Conservation (phyloP, 148 eudicot genomes). For the Pharnaceum exiguum region DNA sequence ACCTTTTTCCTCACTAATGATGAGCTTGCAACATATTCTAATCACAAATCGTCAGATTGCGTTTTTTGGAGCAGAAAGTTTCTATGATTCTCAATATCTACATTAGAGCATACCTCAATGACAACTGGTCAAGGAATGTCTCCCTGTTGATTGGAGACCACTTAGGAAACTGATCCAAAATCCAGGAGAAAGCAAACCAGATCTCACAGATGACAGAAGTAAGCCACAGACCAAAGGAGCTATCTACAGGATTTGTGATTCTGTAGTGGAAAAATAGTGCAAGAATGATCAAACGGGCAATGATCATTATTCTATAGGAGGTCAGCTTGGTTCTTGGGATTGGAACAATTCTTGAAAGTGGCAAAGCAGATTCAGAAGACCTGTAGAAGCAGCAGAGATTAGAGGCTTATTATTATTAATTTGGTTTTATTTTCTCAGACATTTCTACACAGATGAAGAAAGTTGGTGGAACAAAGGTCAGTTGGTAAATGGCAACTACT, state of each 20-base stretch:
- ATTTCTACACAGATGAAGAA: no score
- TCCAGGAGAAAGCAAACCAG: slow-evolving; percentile 97
- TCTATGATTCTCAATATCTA: no score
- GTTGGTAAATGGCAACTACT: no score
- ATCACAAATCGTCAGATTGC: no score
- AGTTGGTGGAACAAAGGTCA: no score
- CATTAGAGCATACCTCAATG: slow-evolving; percentile 51
- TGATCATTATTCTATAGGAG: slow-evolving; percentile 77
- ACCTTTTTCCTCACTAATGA: no score
- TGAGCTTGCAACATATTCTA: no score
- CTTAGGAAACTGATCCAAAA: slow-evolving; percentile 97
- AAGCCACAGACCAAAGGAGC: slow-evolving; percentile 89
- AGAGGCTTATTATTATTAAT: neutral
- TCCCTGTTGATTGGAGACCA: slow-evolving; percentile 85
- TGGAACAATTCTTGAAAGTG: slow-evolving; percentile 73
- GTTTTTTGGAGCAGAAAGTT: no score
- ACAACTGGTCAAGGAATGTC: slow-evolving; percentile 67
- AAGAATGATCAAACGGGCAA: slow-evolving; percentile 68
- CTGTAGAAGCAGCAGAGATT: slow-evolving; percentile 33
- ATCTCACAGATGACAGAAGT: slow-evolving; percentile 99
- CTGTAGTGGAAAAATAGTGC: slow-evolving; percentile 89
- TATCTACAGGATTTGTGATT: slow-evolving; percentile 90
- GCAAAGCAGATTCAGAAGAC: slow-evolving; percentile 41
- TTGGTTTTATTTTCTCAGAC: neutral
- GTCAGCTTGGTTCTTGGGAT: slow-evolving; percentile 70